phyloP scores from a whole-genome alignment of 768 basidiomycete species.

The Amanita phalloides region DNA sequence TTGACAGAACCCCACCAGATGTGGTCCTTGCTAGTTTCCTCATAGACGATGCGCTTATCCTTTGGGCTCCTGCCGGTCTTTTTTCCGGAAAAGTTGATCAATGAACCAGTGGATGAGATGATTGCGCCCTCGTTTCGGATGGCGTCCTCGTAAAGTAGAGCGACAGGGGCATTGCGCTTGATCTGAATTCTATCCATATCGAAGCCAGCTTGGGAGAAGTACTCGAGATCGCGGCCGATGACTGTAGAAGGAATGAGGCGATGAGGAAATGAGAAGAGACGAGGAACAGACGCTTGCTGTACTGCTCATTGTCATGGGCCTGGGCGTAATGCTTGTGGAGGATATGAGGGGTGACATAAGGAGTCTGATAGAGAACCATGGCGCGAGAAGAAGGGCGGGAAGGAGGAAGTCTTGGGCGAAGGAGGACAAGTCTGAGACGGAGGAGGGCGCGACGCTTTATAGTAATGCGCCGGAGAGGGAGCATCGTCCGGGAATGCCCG shows the following conservation, averaged over 20 bases:
- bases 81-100: slow-evolving; percentile 99
- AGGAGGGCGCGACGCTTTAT: slow-evolving; percentile 5
- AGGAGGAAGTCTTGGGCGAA: not conserved
- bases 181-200: slow-evolving; percentile 97
- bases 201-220: slow-evolving; percentile 98
- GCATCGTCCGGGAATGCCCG: not conserved
- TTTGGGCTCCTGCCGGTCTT: slow-evolving; percentile 97
- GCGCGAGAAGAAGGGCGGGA: slow-evolving; percentile 15
- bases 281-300: slow-evolving; percentile 40
- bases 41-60: slow-evolving; percentile 99
- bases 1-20: slow-evolving; percentile 99
- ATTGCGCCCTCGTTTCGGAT: slow-evolving; percentile 98
- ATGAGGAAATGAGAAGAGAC: slow-evolving; percentile 5
- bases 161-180: slow-evolving; percentile 86
- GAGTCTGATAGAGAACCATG: slow-evolving; percentile 69
- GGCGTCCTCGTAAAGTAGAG: slow-evolving; percentile 93
- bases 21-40: slow-evolving; percentile 92
- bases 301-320: slow-evolving; percentile 52
- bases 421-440: slow-evolving; percentile 9
- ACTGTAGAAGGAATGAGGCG: slow-evolving; percentile 31
- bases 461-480: slow-evolving; percentile 10
- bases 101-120: slow-evolving; percentile 88
- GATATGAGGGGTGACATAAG: slow-evolving; percentile 84
- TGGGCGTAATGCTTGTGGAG: slow-evolving; percentile 83
- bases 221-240: slow-evolving; percentile 87